These are phyloP conservation scores for Coemansia sp. DNA, from an alignment of 192 early-diverging fungal genomes.

Conservation along the genomic window DNA sequence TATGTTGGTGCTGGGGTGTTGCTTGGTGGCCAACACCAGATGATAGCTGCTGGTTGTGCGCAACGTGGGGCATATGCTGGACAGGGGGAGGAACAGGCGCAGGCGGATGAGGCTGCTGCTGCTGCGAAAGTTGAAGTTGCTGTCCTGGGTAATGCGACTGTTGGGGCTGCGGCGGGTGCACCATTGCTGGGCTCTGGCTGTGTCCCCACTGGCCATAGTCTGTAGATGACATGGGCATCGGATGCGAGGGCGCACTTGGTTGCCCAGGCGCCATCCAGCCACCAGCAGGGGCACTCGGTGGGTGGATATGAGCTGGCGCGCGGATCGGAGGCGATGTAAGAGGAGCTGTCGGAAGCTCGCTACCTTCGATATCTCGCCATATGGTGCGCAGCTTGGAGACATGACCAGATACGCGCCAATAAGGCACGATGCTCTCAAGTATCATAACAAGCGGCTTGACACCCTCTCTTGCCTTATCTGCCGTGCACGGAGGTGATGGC, in stretches of 20 bases:
- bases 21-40: neutral
- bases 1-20: constrained; percentile 9
- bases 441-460: constrained; percentile 39
- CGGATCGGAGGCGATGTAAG: constrained; percentile 13
- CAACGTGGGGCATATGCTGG: constrained; percentile 1
- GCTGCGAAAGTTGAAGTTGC: too few species aligned
- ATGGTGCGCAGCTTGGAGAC: constrained; percentile 28
- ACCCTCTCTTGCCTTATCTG: constrained; percentile 38
- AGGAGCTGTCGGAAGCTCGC: constrained; percentile 14
- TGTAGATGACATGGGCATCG: constrained; percentile 12
- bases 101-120: constrained; percentile 5
- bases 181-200: neutral
- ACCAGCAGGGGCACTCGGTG: neutral
- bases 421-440: constrained; percentile 37
- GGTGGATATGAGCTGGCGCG: neutral
- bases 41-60: neutral
- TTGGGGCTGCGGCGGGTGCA: neutral
- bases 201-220: constrained; percentile 5
- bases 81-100: neutral
- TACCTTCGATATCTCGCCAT: constrained; percentile 37
- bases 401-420: constrained; percentile 40
- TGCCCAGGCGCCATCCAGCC: neutral
- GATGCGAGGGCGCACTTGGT: neutral
- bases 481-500: constrained; percentile 40
- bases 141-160: neutral